These are phyloP conservation scores for Oemleria cerasiformis DNA, from an alignment of 306 rosid genomes.

Conservation along the genomic window DNA sequence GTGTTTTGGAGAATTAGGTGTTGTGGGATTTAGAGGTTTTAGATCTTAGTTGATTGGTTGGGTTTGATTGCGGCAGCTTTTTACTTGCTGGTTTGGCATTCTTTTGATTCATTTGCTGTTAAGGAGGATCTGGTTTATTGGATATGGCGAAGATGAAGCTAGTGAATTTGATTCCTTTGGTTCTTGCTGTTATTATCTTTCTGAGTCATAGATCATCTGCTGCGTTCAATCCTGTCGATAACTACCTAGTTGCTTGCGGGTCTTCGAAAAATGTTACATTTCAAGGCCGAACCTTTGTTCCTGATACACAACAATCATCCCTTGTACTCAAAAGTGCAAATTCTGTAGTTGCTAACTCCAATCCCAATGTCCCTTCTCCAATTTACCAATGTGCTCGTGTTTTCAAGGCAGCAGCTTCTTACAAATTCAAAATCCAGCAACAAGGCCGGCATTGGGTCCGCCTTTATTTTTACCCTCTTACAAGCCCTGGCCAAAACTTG, in stretches of 20 bases:
- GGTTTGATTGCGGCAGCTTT: neutral
- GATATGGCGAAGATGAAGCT: slow-evolving; percentile 46
- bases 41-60: slow-evolving; percentile 16
- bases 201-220: slow-evolving; percentile 46
- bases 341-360: slow-evolving; percentile 54
- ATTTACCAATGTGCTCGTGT: slow-evolving; percentile 73
- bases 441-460: slow-evolving; percentile 85
- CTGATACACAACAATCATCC: slow-evolving; percentile 63
- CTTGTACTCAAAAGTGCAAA: slow-evolving; percentile 47
- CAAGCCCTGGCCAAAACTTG: slow-evolving; percentile 45
- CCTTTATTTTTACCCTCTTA: slow-evolving; percentile 65
- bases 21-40: neutral
- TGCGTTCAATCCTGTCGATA: slow-evolving; percentile 56
- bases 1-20: neutral
- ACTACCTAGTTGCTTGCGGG: slow-evolving; percentile 83
- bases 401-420: slow-evolving; percentile 56
- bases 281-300: slow-evolving; percentile 71
- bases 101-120: slow-evolving; percentile 3
- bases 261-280: slow-evolving; percentile 55
- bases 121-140: slow-evolving; percentile 17
- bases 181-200: slow-evolving; percentile 39
- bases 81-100: slow-evolving; percentile 8
- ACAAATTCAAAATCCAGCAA: slow-evolving; percentile 51
- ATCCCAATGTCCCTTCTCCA: slow-evolving; percentile 58
- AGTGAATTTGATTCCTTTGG: slow-evolving; percentile 35